Evolutionary conservation across 2,329 filamentous ascomycete genomes (phyloP).

Genomic region (Hypocrella siamensis): DNA sequence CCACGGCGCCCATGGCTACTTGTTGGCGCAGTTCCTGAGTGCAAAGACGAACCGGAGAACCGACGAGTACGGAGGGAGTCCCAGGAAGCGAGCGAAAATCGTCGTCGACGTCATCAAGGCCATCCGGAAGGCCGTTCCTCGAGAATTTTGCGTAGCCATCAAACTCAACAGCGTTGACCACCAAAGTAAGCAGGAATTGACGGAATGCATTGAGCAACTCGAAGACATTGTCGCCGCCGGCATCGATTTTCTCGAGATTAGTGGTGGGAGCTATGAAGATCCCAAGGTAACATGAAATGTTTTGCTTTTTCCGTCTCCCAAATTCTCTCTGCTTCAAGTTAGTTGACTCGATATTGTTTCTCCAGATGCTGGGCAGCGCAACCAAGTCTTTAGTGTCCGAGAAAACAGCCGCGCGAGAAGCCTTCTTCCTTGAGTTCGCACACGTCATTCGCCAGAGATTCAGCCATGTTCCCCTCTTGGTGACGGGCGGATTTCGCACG

Average conservation of each 20-base stretch:
- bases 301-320: neutral
- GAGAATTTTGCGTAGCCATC: slow-evolving; percentile 31
- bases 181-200: slow-evolving; percentile 25
- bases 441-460: slow-evolving; percentile 29
- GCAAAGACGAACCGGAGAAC: slow-evolving; percentile 32
- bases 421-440: slow-evolving; percentile 54
- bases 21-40: slow-evolving; percentile 39
- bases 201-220: slow-evolving; percentile 43
- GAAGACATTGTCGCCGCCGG: slow-evolving; percentile 28
- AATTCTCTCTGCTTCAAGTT: neutral
- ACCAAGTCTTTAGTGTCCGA: neutral
- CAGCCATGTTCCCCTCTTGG: slow-evolving; percentile 30
- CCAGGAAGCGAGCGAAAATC: slow-evolving; percentile 30
- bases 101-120: slow-evolving; percentile 33
- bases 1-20: slow-evolving; percentile 39
- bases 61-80: slow-evolving; percentile 38
- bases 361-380: slow-evolving; percentile 2
- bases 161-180: slow-evolving; percentile 44
- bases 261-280: slow-evolving; percentile 44
- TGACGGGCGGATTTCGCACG: slow-evolving; percentile 49
- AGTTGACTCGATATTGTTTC: neutral
- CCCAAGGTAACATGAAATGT: slow-evolving; percentile 19
- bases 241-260: slow-evolving; percentile 54
- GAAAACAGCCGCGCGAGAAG: slow-evolving; percentile 38
- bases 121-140: slow-evolving; percentile 19